Base-by-base conservation (phyloP, 768 basidiomycete genomes). In the Pleurotus pulmonarius region DNA sequence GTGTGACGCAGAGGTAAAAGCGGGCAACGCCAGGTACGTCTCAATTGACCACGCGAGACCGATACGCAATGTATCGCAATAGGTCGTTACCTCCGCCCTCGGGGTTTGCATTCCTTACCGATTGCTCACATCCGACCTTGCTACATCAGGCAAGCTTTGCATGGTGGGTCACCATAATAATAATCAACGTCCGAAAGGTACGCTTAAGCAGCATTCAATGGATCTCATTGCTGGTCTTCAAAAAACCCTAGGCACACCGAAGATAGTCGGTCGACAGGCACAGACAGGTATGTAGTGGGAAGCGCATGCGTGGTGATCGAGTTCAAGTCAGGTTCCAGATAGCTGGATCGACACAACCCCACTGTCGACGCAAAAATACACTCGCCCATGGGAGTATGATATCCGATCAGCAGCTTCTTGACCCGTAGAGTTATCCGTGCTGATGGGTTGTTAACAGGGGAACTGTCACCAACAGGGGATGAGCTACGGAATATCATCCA, bases 341-440 rank as follows among this genome's bases (percentile, higher is more conserved):
- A 49, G 48, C 29, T 16, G 48, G 51, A 53, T 53, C 51, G 51
- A 53, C 51, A 20, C 49, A 13, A 51, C 51, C 39, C 51, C 39
- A 43, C 38, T 40, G 39, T 39, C 39, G 41, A 37, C 39, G 20
- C 39, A 34, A 53, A 53, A 53, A 53, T 37, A 38, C 16, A 20
- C 49, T 22, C 29, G 16, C n/a, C 5, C 49, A 51, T 53, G 51
- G 37, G 51, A 53, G 34, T 12, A 24, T 39, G 51, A 53, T 53
- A 53, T 53, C 51, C 51, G 51, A 53, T 53, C 51, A 53, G 51
- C 20, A n/a, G 51, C 51, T 53, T 53, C 51, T 53, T 53, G 51
- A 53, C 51, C 51, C 51, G 39, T 53, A 41, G 51, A 53, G 39
- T 12, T 29, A 53, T 41, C 51, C 51, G 39, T 53, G 39, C 51